Percentiles rank a stretch among this genome's conserved stretches.
These are phyloP conservation scores for Calonectria pauciramosa DNA, from an alignment of 2,329 filamentous ascomycete genomes.

Conservation along the genomic window DNA sequence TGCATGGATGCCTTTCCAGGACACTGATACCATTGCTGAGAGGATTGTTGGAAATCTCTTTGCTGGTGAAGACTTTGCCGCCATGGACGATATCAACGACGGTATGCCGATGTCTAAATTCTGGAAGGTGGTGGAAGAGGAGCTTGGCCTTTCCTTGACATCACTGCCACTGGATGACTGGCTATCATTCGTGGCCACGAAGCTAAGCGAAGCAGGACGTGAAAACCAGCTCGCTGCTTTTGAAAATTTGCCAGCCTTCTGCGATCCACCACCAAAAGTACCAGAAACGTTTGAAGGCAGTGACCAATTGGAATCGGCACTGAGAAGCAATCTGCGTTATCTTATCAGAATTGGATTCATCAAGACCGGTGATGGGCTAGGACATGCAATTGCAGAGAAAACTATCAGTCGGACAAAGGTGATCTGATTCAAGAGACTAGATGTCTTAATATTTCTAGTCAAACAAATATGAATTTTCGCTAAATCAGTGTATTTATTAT, in stretches of 20 bases:
- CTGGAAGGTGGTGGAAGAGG: background rate
- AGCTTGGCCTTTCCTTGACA: background rate
- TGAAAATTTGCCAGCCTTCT: background rate
- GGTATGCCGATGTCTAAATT: background rate
- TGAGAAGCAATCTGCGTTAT: background rate
- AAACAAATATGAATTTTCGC: no score
- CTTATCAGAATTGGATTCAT: background rate
- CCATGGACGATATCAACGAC: background rate
- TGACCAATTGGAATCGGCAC: background rate
- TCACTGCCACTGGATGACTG: background rate
- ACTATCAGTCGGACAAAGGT: background rate
- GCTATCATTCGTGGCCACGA: background rate
- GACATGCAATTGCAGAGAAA: background rate
- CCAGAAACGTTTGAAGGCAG: background rate
- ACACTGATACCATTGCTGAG: background rate
- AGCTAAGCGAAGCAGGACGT: background rate
- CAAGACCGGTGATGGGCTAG: background rate
- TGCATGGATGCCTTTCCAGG: background rate
- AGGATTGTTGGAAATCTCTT: background rate
- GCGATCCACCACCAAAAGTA: background rate
- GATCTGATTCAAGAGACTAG: no score
- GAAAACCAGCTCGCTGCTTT: background rate
- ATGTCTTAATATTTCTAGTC: no score
- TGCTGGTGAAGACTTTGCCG: background rate
- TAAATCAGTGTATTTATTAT: no score